Evolutionary conservation across 148 eudicot species (phyloP).

Genomic region (Rhododendron simsii): DNA sequence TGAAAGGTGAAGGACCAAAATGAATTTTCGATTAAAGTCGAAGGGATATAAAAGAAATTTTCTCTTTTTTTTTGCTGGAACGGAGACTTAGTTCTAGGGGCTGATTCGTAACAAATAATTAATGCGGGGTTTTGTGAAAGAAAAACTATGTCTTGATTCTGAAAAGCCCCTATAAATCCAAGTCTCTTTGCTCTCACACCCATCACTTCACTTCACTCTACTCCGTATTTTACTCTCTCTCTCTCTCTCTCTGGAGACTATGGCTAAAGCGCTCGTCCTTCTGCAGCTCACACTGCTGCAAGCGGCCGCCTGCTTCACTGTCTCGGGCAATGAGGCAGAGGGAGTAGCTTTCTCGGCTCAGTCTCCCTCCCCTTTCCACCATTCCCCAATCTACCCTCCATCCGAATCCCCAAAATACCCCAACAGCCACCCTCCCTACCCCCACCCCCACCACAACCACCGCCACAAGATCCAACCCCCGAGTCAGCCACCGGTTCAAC

Average conservation of each 20-base stretch:
- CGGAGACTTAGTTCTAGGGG: not conserved
- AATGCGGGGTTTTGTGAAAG: not conserved
- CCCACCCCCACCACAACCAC: not conserved
- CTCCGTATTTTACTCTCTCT: not conserved
- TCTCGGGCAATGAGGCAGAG: not conserved
- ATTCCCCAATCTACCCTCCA: conserved; percentile 13
- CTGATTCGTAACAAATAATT: not conserved
- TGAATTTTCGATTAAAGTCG: no score
- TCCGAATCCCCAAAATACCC: conserved; percentile 10
- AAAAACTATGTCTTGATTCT: not conserved
- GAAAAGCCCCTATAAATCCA: conserved; percentile 16
- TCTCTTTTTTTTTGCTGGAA: no score
- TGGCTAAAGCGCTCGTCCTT: conserved; percentile 7
- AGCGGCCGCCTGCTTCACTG: not conserved
- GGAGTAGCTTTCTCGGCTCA: not conserved
- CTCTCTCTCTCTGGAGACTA: not conserved
- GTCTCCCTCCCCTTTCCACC: not conserved
- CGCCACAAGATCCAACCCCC: not conserved
- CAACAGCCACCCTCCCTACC: conserved; percentile 6
- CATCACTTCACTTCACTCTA: not conserved
- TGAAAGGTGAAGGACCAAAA: no score
- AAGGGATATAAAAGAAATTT: no score
- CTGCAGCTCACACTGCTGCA: not conserved
- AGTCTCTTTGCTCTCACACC: not conserved
- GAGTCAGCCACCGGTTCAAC: not conserved